A percentile compares a stretch with the other conserved stretches of the same genome.
phyloP scores from a whole-genome alignment of 1,139 yeast species.

The Meyerozyma carpophila region DNA sequence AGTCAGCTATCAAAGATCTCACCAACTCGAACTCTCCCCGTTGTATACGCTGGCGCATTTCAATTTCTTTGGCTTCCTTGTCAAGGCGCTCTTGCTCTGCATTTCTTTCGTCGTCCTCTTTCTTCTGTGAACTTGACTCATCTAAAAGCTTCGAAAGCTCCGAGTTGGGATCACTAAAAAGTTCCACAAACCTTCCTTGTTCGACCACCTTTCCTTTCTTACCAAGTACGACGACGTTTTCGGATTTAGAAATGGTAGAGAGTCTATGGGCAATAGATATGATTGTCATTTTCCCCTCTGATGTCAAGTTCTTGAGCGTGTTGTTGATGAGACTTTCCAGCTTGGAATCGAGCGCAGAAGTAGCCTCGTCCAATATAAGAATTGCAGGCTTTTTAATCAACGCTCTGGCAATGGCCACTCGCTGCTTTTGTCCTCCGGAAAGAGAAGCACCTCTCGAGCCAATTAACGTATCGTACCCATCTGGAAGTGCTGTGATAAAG shows the following conservation, averaged over 20 bases:
- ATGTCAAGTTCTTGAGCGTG: conserved; percentile 47
- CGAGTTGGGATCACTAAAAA: conserved; percentile 38
- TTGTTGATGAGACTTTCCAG: conserved; percentile 65
- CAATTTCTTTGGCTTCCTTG: conserved; percentile 24
- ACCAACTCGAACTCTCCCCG: conserved; percentile 25
- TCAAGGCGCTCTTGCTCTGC: conserved; percentile 21
- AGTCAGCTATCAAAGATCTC: conserved; percentile 31
- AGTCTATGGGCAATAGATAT: conserved; percentile 90
- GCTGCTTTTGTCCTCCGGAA: conserved; percentile 87
- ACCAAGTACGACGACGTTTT: conserved; percentile 53
- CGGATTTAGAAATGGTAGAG: conserved; percentile 61
- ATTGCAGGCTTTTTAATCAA: conserved; percentile 59
- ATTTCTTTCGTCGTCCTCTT: conserved; percentile 17
- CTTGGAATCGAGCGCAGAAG: conserved; percentile 73
- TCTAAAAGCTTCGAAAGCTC: conserved; percentile 42
- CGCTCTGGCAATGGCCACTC: conserved; percentile 85
- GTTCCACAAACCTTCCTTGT: conserved; percentile 36
- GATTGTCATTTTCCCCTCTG: conserved; percentile 67
- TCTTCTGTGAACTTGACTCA: conserved; percentile 24
- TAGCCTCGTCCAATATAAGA: conserved; percentile 70
- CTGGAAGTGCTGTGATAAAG: conserved; percentile 45
- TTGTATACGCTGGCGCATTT: conserved; percentile 12
- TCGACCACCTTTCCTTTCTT: conserved; percentile 40
- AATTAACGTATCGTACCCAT: conserved; percentile 48
- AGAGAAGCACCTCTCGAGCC: conserved; percentile 56